Conservation (phyloP, 148 eudicot species). For the Hydrangea macrophylla region DNA sequence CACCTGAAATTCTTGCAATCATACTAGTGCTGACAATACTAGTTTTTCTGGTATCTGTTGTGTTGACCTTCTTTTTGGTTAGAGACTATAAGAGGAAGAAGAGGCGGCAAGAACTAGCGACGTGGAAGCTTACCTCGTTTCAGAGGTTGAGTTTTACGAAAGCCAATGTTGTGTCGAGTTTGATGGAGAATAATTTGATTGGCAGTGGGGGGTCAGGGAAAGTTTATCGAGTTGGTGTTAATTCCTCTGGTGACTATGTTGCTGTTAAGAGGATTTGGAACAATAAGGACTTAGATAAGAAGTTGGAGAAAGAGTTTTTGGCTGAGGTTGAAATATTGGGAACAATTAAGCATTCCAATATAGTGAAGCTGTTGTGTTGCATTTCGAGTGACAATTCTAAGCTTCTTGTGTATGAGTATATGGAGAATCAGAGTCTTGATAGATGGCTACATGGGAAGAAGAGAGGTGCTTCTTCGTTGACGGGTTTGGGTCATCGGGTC, state of each 20-base stretch:
- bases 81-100: slow-evolving; percentile 32
- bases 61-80: slow-evolving; percentile 26
- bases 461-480: slow-evolving; percentile 11
- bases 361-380: slow-evolving; percentile 75
- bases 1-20: slow-evolving; percentile 34
- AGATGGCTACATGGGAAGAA: slow-evolving; percentile 52
- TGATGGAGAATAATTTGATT: slow-evolving; percentile 52
- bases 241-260: slow-evolving; percentile 30
- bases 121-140: slow-evolving; percentile 64
- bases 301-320: slow-evolving; percentile 54
- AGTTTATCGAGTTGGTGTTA: slow-evolving; percentile 43
- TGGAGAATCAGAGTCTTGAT: slow-evolving; percentile 70
- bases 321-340: slow-evolving; percentile 66
- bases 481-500: slow-evolving; percentile 8
- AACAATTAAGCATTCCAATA: slow-evolving; percentile 60
- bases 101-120: slow-evolving; percentile 17
- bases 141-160: slow-evolving; percentile 50
- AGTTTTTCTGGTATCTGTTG: slow-evolving; percentile 24
- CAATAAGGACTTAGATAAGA: slow-evolving; percentile 26
- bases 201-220: slow-evolving; percentile 71
- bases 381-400: slow-evolving; percentile 57
- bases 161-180: slow-evolving; percentile 37
- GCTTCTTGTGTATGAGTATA: slow-evolving; percentile 70
- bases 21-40: slow-evolving; percentile 33
- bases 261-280: slow-evolving; percentile 66